Conservation (phyloP, 2,329 filamentous ascomycete species). For the Talaromyces sp. region DNA sequence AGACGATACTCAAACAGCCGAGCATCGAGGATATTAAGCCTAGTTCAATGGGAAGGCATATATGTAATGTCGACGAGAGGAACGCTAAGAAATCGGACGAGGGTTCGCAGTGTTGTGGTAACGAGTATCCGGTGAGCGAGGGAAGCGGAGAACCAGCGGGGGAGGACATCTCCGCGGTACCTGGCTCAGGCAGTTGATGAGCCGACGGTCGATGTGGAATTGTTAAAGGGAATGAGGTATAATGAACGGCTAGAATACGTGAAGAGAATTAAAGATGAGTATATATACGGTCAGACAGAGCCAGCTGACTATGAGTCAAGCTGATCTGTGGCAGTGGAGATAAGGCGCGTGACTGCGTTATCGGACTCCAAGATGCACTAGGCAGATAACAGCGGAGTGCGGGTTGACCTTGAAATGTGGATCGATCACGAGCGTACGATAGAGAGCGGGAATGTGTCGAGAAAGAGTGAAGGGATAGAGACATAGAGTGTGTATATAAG, state of each 20-base stretch:
- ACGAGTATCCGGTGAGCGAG: conserved; percentile 20
- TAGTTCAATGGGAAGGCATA: conserved; percentile 63
- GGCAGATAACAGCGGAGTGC: conserved; percentile 11
- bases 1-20: conserved; percentile 62
- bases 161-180: conserved; percentile 10
- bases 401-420: conserved; percentile 9
- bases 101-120: conserved; percentile 62
- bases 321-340: conserved; percentile 1
- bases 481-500: not conserved
- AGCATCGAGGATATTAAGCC: conserved; percentile 61
- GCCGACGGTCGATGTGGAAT: not conserved
- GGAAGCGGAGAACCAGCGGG: not conserved
- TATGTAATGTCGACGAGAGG: conserved; percentile 60
- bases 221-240: not conserved
- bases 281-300: not conserved
- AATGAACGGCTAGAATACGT: not conserved
- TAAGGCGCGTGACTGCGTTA: conserved; percentile 18
- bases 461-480: not conserved
- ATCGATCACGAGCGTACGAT: not conserved
- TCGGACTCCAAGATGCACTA: conserved; percentile 6
- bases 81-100: conserved; percentile 56
- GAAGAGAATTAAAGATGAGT: not conserved
- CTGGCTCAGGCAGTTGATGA: not conserved
- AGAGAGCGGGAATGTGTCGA: not conserved
- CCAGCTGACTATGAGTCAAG: conserved; percentile 10